Percentiles rank a stretch among this genome's conserved stretches.
phyloP scores from a whole-genome alignment of 768 basidiomycete species.

The Leucosporidium scottii region DNA sequence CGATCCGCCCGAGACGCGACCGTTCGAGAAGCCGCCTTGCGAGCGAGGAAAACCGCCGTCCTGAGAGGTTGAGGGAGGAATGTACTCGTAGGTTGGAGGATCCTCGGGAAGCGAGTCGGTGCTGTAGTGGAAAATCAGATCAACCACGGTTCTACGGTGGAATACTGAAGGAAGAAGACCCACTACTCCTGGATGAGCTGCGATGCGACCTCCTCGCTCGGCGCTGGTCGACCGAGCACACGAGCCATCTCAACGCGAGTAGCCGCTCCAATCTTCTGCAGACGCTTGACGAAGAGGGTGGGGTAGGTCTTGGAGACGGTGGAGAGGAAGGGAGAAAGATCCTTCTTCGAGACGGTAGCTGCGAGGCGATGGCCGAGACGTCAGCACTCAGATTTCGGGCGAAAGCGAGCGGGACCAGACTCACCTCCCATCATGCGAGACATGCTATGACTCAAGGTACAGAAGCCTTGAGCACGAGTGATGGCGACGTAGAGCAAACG shows the following conservation, averaged over 20 bases:
- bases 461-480: conserved; percentile 68
- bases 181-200: conserved; percentile 51
- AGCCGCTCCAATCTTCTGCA: conserved; percentile 46
- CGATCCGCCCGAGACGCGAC: neutral
- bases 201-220: conserved; percentile 48
- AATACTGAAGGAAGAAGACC: conserved; percentile 38
- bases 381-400: no score
- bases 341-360: conserved; percentile 39
- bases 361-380: no score
- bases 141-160: neutral
- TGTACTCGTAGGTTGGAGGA: neutral
- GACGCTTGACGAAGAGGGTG: conserved; percentile 48
- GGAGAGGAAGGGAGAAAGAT: conserved; percentile 56
- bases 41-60: neutral
- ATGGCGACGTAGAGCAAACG: conserved; percentile 82
- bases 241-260: conserved; percentile 52
- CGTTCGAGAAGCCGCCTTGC: neutral
- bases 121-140: neutral
- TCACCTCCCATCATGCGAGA: conserved; percentile 40
- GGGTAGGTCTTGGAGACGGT: conserved; percentile 45
- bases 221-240: conserved; percentile 51
- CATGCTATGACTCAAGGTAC: conserved; percentile 37
- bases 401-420: neutral
- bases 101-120: neutral
- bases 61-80: neutral